Conservation (phyloP, 768 basidiomycete genomes). For the Xerocomus potaroensis region DNA sequence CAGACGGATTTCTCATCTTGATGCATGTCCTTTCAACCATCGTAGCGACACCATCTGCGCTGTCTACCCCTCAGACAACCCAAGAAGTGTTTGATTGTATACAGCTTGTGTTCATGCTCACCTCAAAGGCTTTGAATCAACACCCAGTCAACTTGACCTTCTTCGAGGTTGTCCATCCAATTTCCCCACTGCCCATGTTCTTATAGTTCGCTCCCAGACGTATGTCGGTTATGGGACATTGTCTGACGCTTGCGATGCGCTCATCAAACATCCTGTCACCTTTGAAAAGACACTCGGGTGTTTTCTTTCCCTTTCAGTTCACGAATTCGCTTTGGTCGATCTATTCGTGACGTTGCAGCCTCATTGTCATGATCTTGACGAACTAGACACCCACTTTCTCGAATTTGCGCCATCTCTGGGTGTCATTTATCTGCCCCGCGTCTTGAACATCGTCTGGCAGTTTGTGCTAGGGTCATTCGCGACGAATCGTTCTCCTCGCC, state of each 20-base stretch:
- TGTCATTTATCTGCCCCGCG: conserved; percentile 54
- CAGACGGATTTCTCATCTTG: conserved; percentile 75
- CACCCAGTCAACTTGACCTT: conserved; percentile 55
- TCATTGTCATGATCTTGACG: conserved; percentile 37
- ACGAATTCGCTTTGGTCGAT: conserved; percentile 55
- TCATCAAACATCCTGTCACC: conserved; percentile 45
- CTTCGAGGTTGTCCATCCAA: conserved; percentile 54
- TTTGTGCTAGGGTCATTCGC: conserved; percentile 35
- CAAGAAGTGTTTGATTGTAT: conserved; percentile 49
- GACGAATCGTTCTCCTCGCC: conserved; percentile 42
- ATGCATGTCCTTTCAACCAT: conserved; percentile 69
- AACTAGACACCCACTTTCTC: conserved; percentile 39
- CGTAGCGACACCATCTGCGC: conserved; percentile 26
- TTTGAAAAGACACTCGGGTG: conserved; percentile 59
- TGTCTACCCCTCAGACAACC: conserved; percentile 31
- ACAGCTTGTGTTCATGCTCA: conserved; percentile 58
- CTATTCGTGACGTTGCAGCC: conserved; percentile 48
- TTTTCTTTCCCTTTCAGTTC: conserved; percentile 61
- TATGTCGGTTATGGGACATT: conserved; percentile 64
- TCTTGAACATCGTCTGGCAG: conserved; percentile 57
- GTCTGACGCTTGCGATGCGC: conserved; percentile 50
- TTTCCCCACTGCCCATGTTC: conserved; percentile 27
- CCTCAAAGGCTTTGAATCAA: conserved; percentile 58
- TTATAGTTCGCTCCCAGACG: conserved; percentile 10
- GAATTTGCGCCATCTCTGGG: conserved; percentile 39